phyloP scores from a whole-genome alignment of 2,329 filamentous ascomycete species.

The Clarireedia monteithiana region DNA sequence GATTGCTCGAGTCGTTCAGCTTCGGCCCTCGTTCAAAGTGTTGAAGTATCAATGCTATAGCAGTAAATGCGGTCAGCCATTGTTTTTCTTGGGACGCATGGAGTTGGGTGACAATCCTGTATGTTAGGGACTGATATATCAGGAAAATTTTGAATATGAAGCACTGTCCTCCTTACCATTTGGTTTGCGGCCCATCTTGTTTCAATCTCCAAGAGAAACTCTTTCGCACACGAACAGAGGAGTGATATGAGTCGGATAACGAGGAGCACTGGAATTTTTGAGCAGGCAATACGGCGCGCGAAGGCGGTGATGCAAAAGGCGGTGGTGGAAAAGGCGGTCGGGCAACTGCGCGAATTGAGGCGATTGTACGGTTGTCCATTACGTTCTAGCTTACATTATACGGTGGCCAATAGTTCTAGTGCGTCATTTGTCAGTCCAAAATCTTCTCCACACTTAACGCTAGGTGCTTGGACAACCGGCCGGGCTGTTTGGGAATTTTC shows the following conservation, averaged over 20 bases:
- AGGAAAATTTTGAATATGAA: not conserved
- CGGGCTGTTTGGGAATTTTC: too few relatives aligned
- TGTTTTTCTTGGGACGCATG: not conserved
- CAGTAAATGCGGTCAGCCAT: slow-evolving; percentile 10
- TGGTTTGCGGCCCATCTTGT: slow-evolving; percentile 22
- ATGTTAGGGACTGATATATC: not conserved
- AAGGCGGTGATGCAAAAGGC: not conserved
- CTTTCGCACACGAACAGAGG: not conserved
- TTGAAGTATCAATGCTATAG: slow-evolving; percentile 59
- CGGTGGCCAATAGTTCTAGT: too few relatives aligned
- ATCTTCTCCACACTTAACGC: too few relatives aligned
- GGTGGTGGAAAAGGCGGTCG: not conserved
- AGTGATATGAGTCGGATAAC: not conserved
- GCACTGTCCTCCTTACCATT: slow-evolving; percentile 17
- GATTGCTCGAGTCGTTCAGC: slow-evolving; percentile 81
- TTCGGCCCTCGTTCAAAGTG: slow-evolving; percentile 85
- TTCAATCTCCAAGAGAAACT: not conserved
- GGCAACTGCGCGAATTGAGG: too few relatives aligned
- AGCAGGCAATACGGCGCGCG: not conserved
- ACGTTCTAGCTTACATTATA: too few relatives aligned
- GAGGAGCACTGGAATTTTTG: not conserved
- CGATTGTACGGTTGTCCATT: too few relatives aligned
- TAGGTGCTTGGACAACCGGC: too few relatives aligned
- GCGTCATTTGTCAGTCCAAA: too few relatives aligned
- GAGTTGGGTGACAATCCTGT: not conserved